Base-by-base conservation (phyloP, 148 eudicot genomes). In the Rhododendron williamsianum region DNA sequence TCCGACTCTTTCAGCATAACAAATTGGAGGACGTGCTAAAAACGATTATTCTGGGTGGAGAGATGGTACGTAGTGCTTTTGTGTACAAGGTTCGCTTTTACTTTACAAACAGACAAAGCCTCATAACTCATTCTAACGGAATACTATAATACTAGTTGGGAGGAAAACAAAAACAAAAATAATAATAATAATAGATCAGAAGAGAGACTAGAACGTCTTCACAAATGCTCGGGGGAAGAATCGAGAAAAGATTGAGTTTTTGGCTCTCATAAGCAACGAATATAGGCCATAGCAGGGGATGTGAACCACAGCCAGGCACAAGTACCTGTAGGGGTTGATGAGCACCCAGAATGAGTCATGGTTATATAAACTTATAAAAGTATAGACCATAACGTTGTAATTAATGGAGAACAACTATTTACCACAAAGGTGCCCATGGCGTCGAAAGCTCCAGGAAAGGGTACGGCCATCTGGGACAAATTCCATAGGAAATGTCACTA, bases 221-320 rank as follows among this genome's bases (percentile, higher is more conserved):
- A 89, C 83, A 87, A 84, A 92, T 46, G 92, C 81, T 81, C 85
- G 48, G 1, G 97, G 93, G 56, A 94, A 92, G 86, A 85, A 60
- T 86, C 87, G 87, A 33, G 92, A 86, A 74, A 91, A 92, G 30
- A 92, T 45, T 0, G 82, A 82, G 45, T 90, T 88, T 85, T 94
- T 94, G 13, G 82, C 87, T 79, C 83, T 84, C 38, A 92, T 85
- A 77, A 94, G 86, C 81, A 91, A 58, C 18, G 89, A 87, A 82
- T 88, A 93, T 52, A 90, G 36, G 67, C 95, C 95, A 81, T 93
- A 94, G 85, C 94, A 94, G 58, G 92, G 93, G 65, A 94, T 74
- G 82, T 93, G 98, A 81, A 84, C 89, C 65, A 89, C 88, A 6
- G 93, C 95, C 78, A 94, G 41, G 38, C 82, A 54, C 18, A 88